A percentile compares a stretch with the other conserved stretches of the same genome.
Evolutionary conservation across 2,329 filamentous ascomycete species (phyloP).

Genomic region (Aureobasidium melanogenum): DNA sequence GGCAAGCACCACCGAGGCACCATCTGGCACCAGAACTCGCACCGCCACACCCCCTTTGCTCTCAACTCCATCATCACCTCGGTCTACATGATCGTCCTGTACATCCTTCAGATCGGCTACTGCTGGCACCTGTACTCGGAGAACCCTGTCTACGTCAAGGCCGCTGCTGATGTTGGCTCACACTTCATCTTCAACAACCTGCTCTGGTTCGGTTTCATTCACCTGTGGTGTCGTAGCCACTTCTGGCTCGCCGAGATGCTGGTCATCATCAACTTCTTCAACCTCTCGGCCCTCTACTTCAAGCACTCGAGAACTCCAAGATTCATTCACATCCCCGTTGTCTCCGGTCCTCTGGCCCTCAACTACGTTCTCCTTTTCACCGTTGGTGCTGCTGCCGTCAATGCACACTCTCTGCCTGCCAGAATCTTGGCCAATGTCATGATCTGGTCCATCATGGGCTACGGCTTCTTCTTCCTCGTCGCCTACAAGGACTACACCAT

Average conservation of each 20-base stretch:
- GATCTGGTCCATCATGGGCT: constrained; percentile 73
- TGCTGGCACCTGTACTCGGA: constrained; percentile 66
- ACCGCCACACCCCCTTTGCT: constrained; percentile 62
- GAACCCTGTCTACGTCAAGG: constrained; percentile 53
- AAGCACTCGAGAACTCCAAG: constrained; percentile 52
- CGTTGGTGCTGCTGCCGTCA: constrained; percentile 77
- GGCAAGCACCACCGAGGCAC: constrained; percentile 45
- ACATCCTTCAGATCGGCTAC: constrained; percentile 68
- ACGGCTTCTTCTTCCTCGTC: constrained; percentile 67
- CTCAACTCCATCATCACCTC: constrained; percentile 55
- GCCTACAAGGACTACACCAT: constrained; percentile 68
- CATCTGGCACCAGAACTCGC: constrained; percentile 67
- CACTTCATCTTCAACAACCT: constrained; percentile 86
- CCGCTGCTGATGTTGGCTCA: constrained; percentile 66
- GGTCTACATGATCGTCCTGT: constrained; percentile 74
- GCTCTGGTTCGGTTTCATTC: constrained; percentile 70
- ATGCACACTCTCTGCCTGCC: constrained; percentile 57
- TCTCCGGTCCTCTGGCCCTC: constrained; percentile 75
- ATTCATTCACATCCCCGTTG: constrained; percentile 66
- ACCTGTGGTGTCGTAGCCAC: constrained; percentile 69
- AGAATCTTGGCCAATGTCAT: constrained; percentile 78
- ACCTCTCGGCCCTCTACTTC: constrained; percentile 72
- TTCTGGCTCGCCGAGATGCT: constrained; percentile 71
- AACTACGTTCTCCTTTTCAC: constrained; percentile 81
- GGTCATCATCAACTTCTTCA: constrained; percentile 72